A percentile compares a stretch with the other conserved stretches of the same genome.
phyloP scores from a whole-genome alignment of 2,329 filamentous ascomycete genomes.

The Zymoseptoria brevis region DNA sequence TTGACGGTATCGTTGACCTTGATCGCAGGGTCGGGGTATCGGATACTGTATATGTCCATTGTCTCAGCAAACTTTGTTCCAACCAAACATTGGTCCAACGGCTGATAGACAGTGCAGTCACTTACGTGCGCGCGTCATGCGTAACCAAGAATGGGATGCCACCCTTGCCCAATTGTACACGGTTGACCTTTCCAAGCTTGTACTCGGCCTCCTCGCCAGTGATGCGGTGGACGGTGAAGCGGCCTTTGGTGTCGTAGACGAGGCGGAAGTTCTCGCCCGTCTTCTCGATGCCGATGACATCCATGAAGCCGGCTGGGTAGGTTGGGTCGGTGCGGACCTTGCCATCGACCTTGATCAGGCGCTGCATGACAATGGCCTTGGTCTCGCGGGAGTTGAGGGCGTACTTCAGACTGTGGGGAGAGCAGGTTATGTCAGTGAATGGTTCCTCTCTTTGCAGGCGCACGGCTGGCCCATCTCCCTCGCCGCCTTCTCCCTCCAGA shows the following conservation, averaged over 20 bases:
- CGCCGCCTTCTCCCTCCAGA: neutral
- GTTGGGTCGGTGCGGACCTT: constrained; percentile 99
- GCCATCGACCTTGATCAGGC: constrained; percentile 98
- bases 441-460: neutral
- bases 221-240: constrained; percentile 99
- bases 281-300: constrained; percentile 99
- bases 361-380: constrained; percentile 98
- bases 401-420: constrained; percentile 83
- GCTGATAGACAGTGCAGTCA: constrained; percentile 94
- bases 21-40: constrained; percentile 96
- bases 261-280: constrained; percentile 99
- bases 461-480: neutral
- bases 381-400: constrained; percentile 97
- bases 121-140: constrained; percentile 99
- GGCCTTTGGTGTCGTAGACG: constrained; percentile 99
- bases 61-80: constrained; percentile 30
- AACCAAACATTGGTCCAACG: constrained; percentile 99
- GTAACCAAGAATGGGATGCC: constrained; percentile 99
- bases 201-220: constrained; percentile 97
- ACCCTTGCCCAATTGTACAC: constrained; percentile 97
- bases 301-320: constrained; percentile 98
- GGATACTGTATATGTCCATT: constrained; percentile 60
- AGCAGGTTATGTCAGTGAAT: constrained; percentile 5
- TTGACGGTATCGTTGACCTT: constrained; percentile 99
- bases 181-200: constrained; percentile 99